Base-by-base conservation (phyloP, 2,329 filamentous ascomycete genomes). In the Talaromyces pinophilus region DNA sequence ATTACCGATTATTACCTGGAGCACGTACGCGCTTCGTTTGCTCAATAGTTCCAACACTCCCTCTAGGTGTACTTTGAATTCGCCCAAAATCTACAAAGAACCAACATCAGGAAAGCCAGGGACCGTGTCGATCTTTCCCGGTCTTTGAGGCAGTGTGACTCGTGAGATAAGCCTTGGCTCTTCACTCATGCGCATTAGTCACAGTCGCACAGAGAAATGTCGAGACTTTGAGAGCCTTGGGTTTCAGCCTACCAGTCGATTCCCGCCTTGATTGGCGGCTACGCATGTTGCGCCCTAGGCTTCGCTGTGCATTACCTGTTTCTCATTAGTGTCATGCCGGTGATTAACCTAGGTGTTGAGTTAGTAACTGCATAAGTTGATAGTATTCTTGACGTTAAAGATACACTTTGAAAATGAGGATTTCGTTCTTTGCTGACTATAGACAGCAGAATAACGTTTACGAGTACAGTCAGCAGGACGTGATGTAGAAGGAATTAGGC, bases 171-270 rank as follows among this genome's bases (percentile, higher is more conserved):
- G 28, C 54, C 33, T 25, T 57, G 54, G 54, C 54, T 55, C 30
- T 19, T 35, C 52, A 13, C 28, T 33, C 28, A 54, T 54, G 50
- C 52, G 48, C 48, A 52, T 52, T 52, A 30, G 48, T 54, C 52
- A 55, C 50, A 8, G 25, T 28, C n/a, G 19, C 42, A 6, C 50
- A 33, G 50, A 50, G 5, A 17, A 1, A 33, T 28, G 22, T 50
- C 15, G 15, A n/a, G 25, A 33, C 50, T 33, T 30, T 30, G 50
- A n/a, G 28, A 55, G 28, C 52, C 13, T 57, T 33, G 22, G 54
- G 54, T 57, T 57, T 57, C 54, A 57, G 54, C 54, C 54, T 57
- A 46, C 59, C 59, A 61, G 28, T 61, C 40, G 40, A 61, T 61
- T 61, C 40, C 59, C 59, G 59, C 59, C 59, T 22, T 57, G 54